Conservation (phyloP, 331 rosid species). For the Ulmus americana region DNA sequence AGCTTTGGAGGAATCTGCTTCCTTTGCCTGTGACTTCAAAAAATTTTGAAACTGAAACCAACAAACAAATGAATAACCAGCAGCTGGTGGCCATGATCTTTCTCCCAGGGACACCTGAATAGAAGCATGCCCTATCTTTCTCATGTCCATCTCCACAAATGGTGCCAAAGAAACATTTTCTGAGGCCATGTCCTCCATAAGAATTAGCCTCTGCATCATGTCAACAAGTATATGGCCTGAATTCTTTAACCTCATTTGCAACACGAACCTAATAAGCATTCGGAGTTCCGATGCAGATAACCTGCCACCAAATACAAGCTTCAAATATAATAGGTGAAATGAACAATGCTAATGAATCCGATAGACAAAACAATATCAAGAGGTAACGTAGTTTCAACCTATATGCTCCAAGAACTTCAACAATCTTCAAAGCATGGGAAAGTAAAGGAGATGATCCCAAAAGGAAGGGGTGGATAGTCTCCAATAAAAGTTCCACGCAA, state of each 20-base stretch:
- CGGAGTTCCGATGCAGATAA: constrained; percentile 78
- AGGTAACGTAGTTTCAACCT: constrained; percentile 44
- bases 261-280: constrained; percentile 62
- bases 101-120: constrained; percentile 98
- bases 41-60: constrained; percentile 93
- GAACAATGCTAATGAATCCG: constrained; percentile 3
- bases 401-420: constrained; percentile 93
- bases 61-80: constrained; percentile 97
- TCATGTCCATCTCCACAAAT: constrained; percentile 92
- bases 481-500: constrained; percentile 88
- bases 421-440: constrained; percentile 72
- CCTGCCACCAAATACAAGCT: constrained; percentile 46
- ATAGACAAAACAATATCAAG: constrained; percentile 20
- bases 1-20: constrained; percentile 56
- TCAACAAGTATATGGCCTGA: constrained; percentile 72
- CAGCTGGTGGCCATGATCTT: constrained; percentile 99
- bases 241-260: constrained; percentile 72
- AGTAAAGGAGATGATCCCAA: constrained; percentile 79
- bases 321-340: constrained; percentile 19
- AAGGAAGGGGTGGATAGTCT: constrained; percentile 85
- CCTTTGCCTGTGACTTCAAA: constrained; percentile 65
- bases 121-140: constrained; percentile 87
- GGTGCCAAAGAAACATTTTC: constrained; percentile 84
- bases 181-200: constrained; percentile 69
- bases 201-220: constrained; percentile 84